phyloP scores from a whole-genome alignment of 164 flowering plant species.

The Stephania cephalantha region DNA sequence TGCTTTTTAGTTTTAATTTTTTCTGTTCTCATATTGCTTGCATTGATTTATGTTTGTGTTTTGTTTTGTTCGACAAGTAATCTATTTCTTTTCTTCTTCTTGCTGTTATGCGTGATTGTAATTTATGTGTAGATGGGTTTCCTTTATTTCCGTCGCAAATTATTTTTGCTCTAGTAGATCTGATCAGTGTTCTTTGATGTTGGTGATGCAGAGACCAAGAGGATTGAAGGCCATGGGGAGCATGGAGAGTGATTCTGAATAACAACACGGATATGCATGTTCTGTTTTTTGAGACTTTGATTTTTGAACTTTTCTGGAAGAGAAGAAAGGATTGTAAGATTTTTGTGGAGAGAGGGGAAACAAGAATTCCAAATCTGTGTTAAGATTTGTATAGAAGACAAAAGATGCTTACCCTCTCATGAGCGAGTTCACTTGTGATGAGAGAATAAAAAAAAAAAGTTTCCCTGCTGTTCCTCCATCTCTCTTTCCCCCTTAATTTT shows the following conservation, averaged over 20 bases:
- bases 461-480: neutral
- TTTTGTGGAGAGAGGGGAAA: neutral
- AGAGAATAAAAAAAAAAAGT: neutral
- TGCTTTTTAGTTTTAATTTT: too few relatives aligned
- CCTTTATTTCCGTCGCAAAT: neutral
- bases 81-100: neutral
- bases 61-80: too few relatives aligned
- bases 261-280: neutral
- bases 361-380: neutral
- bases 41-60: too few relatives aligned
- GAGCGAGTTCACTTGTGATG: neutral
- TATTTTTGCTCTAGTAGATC: neutral
- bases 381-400: neutral
- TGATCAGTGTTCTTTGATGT: neutral
- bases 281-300: neutral
- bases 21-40: neutral
- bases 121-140: neutral
- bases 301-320: neutral
- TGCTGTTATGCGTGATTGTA: too few relatives aligned
- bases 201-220: slow-evolving; percentile 50
- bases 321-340: neutral
- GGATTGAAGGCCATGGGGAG: slow-evolving; percentile 69
- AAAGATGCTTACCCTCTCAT: neutral
- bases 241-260: slow-evolving; percentile 58
- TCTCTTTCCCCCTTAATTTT: neutral